Evolutionary conservation across 441 rosid genomes (phyloP).

Genomic region (Croton setiger): DNA sequence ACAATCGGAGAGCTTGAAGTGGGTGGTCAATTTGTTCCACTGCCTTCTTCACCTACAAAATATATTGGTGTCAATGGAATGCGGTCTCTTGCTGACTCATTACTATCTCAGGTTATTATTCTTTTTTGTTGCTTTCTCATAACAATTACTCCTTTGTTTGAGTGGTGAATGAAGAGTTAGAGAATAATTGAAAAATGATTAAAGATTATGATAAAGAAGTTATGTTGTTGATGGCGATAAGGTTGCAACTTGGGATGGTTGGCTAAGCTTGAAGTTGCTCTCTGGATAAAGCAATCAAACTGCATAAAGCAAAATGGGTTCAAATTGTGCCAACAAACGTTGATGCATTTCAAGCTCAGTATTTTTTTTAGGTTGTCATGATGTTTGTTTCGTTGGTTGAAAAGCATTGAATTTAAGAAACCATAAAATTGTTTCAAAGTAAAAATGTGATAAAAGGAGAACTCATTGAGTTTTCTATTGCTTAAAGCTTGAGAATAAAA

Average conservation of each 20-base stretch:
- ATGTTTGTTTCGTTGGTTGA: not conserved
- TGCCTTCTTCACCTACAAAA: conserved; percentile 55
- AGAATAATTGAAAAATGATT: not conserved
- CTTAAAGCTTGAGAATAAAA: not conserved
- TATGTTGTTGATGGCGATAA: no score
- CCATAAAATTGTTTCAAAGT: not conserved
- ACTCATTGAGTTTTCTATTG: not conserved
- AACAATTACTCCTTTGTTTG: not conserved
- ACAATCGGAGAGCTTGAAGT: conserved; percentile 67
- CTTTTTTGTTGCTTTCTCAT: not conserved
- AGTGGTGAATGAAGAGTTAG: not conserved
- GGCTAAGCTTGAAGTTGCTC: conserved; percentile 1
- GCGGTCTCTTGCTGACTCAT: conserved; percentile 79
- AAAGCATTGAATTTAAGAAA: not conserved
- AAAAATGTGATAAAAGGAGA: not conserved
- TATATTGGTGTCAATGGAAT: conserved; percentile 76
- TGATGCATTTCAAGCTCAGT: not conserved
- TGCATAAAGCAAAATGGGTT: not conserved
- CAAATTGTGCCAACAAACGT: not conserved
- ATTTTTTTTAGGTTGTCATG: not conserved
- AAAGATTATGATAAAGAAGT: no score
- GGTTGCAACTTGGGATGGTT: not conserved
- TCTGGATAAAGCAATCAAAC: not conserved
- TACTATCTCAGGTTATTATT: conserved; percentile 53
- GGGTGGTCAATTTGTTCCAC: conserved; percentile 61